Base-by-base conservation (phyloP, 2,329 filamentous ascomycete genomes). In the Mariannaea elegans region DNA sequence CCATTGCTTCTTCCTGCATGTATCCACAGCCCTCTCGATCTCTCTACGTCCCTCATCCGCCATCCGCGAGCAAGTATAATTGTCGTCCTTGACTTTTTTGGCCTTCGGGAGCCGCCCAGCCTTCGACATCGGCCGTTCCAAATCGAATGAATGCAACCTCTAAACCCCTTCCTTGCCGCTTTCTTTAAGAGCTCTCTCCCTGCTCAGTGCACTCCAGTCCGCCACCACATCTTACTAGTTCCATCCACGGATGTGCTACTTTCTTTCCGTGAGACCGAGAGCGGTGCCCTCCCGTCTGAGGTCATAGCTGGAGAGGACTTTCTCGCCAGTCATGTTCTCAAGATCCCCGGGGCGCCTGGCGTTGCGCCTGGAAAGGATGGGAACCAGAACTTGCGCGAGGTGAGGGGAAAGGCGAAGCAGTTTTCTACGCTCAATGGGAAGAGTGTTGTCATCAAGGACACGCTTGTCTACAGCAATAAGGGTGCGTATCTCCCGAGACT, bases 151-250 rank as follows among this genome's bases (percentile, higher is more conserved):
- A 97, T 97, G 94, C 94, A 94, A 90, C 93, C 95, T 83, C 86
- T 98, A 89, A 99, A 99, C 82, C 95, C 95, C 78, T 98, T 97
- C 81, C 86, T 99, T 79, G 90, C 92, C 84, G 93, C 94, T 85
- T 98, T 99, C 88, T 97, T 97, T 86, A 93, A 93, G 83, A 98
- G 93, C 87, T 89, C 92, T 77, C 86, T 97, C 75, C 90, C 91
- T 70, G 84, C 90, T 72, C 94, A 98, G 88, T 98, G 95, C 84
- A 87, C 90, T 65, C 94, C 95, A 55, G 86, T 93, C 66, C 91
- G 95, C 78, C 92, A 97, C 77, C 92, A 98, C 83, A 88, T 99
- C 71, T 87, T 99, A 56, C 90, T 99, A 50, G 94, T 98, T 34
- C 95, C 95, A 45, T 91, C 91, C 53, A 97, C 94, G 74, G 94